phyloP scores from a whole-genome alignment of 345 rosid genomes.

The Combretum micranthum region DNA sequence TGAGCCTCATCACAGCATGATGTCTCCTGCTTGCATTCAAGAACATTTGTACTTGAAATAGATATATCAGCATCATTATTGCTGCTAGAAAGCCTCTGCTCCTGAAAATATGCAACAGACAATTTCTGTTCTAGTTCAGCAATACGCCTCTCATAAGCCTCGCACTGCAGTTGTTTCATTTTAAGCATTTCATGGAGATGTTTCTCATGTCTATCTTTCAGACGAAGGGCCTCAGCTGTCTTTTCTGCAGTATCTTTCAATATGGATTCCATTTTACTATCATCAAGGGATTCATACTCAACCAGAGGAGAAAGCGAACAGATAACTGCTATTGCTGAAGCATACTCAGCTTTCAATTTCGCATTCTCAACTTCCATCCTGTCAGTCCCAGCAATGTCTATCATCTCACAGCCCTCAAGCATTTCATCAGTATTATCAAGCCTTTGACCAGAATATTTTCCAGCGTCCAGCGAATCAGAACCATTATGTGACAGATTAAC shows the following conservation, averaged over 20 bases:
- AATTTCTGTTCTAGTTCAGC: slow-evolving; percentile 87
- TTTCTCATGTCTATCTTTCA: slow-evolving; percentile 70
- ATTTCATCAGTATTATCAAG: slow-evolving; percentile 41
- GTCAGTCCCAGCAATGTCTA: slow-evolving; percentile 93
- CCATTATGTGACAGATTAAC: slow-evolving; percentile 55
- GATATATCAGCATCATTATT: slow-evolving; percentile 43
- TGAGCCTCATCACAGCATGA: slow-evolving; percentile 37
- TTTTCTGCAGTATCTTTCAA: slow-evolving; percentile 69
- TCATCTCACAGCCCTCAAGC: slow-evolving; percentile 56
- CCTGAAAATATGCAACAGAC: slow-evolving; percentile 55
- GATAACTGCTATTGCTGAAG: slow-evolving; percentile 73
- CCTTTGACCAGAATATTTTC: slow-evolving; percentile 26
- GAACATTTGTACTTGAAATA: slow-evolving; percentile 21
- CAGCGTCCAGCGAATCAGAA: slow-evolving; percentile 35
- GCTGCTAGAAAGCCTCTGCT: slow-evolving; percentile 44
- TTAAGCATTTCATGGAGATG: slow-evolving; percentile 69
- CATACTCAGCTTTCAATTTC: slow-evolving; percentile 94
- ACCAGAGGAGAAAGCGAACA: slow-evolving; percentile 59
- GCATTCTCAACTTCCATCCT: slow-evolving; percentile 96
- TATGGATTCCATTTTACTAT: slow-evolving; percentile 43
- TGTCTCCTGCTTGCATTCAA: slow-evolving; percentile 35
- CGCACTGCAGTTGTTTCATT: slow-evolving; percentile 70
- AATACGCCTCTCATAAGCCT: slow-evolving; percentile 84
- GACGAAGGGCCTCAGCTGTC: slow-evolving; percentile 80
- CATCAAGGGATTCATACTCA: slow-evolving; percentile 64